Percentiles rank a stretch among this genome's conserved stretches.
Evolutionary conservation across 495 filamentous ascomycete species (phyloP).

Genomic region (Apodospora peruviana): DNA sequence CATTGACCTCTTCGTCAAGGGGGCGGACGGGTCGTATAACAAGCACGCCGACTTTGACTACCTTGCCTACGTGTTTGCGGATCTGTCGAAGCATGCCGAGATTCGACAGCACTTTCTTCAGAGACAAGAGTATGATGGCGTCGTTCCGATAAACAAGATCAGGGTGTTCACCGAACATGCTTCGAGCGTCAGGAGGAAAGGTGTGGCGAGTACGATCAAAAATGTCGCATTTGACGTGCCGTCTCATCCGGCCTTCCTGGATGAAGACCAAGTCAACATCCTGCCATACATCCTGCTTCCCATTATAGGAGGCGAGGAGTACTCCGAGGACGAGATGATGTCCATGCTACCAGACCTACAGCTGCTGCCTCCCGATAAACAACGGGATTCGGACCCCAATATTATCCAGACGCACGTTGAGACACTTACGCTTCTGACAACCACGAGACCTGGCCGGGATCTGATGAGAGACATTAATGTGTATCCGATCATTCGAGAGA

Average conservation of each 20-base stretch:
- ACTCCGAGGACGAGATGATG: conserved; percentile 68
- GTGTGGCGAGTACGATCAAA: conserved; percentile 89
- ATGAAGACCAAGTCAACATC: conserved; percentile 66
- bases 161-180: conserved; percentile 88
- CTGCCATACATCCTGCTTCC: conserved; percentile 80
- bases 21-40: conserved; percentile 74
- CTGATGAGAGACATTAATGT: conserved; percentile 68
- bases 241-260: conserved; percentile 63
- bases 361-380: conserved; percentile 79
- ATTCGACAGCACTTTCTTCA: conserved; percentile 72
- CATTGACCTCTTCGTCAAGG: conserved; percentile 92
- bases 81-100: conserved; percentile 72
- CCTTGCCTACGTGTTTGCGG: conserved; percentile 87
- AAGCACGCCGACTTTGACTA: conserved; percentile 86
- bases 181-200: conserved; percentile 71
- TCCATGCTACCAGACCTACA: conserved; percentile 83
- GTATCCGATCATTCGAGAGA: conserved; percentile 84
- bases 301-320: conserved; percentile 54
- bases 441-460: conserved; percentile 68
- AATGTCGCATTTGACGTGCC: conserved; percentile 70
- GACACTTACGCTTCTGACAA: conserved; percentile 76
- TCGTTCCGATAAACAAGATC: conserved; percentile 82
- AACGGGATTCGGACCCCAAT: conserved; percentile 64
- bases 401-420: conserved; percentile 85
- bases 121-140: conserved; percentile 65